Evolutionary conservation across 139 green algal genomes (phyloP).

Genomic region (Pycnococcus provasolii): DNA sequence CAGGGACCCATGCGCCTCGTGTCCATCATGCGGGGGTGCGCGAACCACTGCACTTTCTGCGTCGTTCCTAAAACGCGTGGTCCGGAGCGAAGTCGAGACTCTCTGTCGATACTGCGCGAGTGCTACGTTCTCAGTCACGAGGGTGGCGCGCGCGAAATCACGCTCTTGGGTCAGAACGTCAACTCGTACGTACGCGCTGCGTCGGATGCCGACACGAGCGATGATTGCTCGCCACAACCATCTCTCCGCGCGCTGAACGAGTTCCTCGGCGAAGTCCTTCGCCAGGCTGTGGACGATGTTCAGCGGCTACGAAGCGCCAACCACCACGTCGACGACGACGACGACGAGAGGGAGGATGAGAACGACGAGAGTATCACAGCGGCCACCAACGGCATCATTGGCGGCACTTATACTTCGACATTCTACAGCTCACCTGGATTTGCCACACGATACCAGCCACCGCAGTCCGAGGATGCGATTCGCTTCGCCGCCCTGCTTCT

Average conservation of each 20-base stretch:
- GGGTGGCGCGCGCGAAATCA: constrained; percentile 62
- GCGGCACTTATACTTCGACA: not conserved
- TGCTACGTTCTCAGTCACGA: constrained; percentile 40
- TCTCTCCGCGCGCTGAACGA: not conserved
- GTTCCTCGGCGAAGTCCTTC: too few relatives aligned
- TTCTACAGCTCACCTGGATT: too few relatives aligned
- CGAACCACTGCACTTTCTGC: constrained; percentile 88
- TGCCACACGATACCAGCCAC: too few relatives aligned
- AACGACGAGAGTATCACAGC: not conserved
- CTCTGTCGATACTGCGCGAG: constrained; percentile 60
- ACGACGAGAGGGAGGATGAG: too few relatives aligned
- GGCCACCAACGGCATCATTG: not conserved
- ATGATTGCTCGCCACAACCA: not conserved
- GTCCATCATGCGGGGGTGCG: constrained; percentile 78
- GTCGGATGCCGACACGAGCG: constrained; percentile 32
- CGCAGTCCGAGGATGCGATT: constrained; percentile 33
- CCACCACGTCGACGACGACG: too few relatives aligned
- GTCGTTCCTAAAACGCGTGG: constrained; percentile 75
- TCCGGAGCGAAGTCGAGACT: constrained; percentile 57
- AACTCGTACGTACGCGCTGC: constrained; percentile 55
- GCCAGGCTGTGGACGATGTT: too few relatives aligned
- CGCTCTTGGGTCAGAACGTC: constrained; percentile 76
- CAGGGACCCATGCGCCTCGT: constrained; percentile 28
- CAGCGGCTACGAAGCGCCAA: too few relatives aligned
- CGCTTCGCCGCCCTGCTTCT: constrained; percentile 71